phyloP scores from a whole-genome alignment of 371 early-diverging fungal species.

The Apophysomyces variabilis region DNA sequence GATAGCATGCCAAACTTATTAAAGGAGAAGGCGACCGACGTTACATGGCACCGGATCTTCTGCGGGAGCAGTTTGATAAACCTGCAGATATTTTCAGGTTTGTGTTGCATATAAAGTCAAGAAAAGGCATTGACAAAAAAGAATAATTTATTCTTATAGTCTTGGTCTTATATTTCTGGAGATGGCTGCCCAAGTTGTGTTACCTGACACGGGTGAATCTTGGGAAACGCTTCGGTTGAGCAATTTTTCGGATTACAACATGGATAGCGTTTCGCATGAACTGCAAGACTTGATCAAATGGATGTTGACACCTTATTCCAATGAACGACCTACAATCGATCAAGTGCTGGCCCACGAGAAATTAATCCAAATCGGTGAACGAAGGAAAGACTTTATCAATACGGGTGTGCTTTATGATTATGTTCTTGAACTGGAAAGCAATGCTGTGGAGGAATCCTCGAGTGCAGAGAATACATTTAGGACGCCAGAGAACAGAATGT shows the following conservation, averaged over 20 bases:
- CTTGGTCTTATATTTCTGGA: conserved; percentile 93
- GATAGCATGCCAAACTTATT: conserved; percentile 29
- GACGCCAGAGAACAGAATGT: background rate
- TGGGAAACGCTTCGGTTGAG: conserved; percentile 86
- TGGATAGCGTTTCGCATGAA: conserved; percentile 12
- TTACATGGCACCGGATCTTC: conserved; percentile 95
- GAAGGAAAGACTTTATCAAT: background rate
- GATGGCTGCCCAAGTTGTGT: conserved; percentile 75
- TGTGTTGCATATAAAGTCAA: background rate
- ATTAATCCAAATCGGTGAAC: background rate
- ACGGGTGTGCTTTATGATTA: background rate
- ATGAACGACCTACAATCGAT: conserved; percentile 22
- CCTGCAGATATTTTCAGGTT: conserved; percentile 93
- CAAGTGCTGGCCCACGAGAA: background rate
- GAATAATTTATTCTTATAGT: conserved; percentile 44
- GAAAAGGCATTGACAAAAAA: background rate
- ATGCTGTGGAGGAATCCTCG: background rate
- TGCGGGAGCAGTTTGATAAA: conserved; percentile 75
- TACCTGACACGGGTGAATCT: conserved; percentile 85
- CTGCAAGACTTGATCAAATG: conserved; percentile 18
- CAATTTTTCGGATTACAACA: conserved; percentile 61
- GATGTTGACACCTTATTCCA: conserved; percentile 14
- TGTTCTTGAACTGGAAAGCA: background rate
- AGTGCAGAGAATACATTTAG: background rate
- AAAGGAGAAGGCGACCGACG: conserved; percentile 93